These are phyloP conservation scores for Colletotrichum sojae DNA, from an alignment of 2,329 filamentous ascomycete species.

Conservation along the genomic window DNA sequence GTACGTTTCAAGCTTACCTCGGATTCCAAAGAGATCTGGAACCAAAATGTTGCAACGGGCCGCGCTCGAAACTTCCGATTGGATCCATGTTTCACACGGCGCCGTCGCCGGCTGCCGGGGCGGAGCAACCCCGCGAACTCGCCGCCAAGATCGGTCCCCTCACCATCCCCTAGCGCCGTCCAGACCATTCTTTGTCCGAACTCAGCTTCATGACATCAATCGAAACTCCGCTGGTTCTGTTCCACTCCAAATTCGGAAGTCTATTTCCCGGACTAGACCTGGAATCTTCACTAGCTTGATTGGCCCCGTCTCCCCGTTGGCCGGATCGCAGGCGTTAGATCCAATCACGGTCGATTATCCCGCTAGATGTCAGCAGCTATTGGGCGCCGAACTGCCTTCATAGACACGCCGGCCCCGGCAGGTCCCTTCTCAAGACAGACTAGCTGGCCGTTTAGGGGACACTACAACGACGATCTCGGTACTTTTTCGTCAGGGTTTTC, in stretches of 20 bases:
- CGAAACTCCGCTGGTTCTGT: background rate
- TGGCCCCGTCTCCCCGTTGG: constrained; percentile 6
- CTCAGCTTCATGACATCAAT: constrained; percentile 5
- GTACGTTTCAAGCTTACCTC: background rate
- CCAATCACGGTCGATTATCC: background rate
- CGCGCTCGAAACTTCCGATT: background rate
- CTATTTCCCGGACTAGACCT: background rate
- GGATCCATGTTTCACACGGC: background rate
- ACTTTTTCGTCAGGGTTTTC: background rate
- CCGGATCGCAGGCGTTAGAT: background rate
- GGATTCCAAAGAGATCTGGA: background rate
- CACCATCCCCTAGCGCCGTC: background rate
- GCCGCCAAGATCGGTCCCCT: background rate
- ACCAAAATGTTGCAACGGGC: background rate
- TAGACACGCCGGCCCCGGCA: background rate
- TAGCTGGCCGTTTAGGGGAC: background rate
- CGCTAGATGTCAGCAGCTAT: background rate
- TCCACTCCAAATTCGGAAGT: background rate
- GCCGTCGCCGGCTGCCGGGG: background rate
- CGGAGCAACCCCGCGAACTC: background rate
- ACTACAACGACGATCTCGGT: background rate
- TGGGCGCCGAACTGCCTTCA: background rate
- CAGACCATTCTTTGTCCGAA: background rate
- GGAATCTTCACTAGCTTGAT: background rate
- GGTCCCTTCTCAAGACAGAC: background rate